Conservation (phyloP, 1,139 yeast species). For the Yamadazyma atlantica region DNA sequence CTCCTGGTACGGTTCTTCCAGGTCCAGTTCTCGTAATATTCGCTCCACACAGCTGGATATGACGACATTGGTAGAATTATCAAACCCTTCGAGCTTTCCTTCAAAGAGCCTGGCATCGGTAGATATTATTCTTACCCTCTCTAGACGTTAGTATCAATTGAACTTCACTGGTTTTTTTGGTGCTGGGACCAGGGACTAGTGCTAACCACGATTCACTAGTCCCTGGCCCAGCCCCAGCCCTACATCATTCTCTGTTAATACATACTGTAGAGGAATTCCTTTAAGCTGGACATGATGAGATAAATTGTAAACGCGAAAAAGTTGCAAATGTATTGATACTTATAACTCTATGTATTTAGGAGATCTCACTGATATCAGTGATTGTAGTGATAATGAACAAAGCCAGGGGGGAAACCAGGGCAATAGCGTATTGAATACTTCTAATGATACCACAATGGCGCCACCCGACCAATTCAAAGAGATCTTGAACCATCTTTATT, state of each 20-base stretch:
- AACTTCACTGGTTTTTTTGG: too few species aligned
- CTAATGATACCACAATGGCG: not conserved
- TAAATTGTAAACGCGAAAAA: not conserved
- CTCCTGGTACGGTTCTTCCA: conserved; percentile 52
- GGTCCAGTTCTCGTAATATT: conserved; percentile 41
- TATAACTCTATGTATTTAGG: not conserved
- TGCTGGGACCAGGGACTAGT: too few species aligned
- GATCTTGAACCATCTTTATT: not conserved
- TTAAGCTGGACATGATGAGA: conserved; percentile 35
- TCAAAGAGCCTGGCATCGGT: conserved; percentile 75
- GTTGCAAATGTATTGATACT: not conserved
- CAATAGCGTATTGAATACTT: too few species aligned
- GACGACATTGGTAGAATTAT: conserved; percentile 74
- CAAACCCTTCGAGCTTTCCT: conserved; percentile 80
- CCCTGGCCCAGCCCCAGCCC: too few species aligned
- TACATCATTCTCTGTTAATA: conserved; percentile 11
- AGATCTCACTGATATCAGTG: not conserved
- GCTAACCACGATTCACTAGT: too few species aligned
- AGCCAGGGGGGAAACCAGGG: too few species aligned
- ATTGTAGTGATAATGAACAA: not conserved
- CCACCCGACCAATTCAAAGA: not conserved
- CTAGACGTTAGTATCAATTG: conserved; percentile 43
- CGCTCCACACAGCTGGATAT: conserved; percentile 61
- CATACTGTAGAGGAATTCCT: conserved; percentile 40
- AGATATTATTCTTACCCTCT: conserved; percentile 71